phyloP scores from a whole-genome alignment of 345 rosid species.

The Camelina hispida region DNA sequence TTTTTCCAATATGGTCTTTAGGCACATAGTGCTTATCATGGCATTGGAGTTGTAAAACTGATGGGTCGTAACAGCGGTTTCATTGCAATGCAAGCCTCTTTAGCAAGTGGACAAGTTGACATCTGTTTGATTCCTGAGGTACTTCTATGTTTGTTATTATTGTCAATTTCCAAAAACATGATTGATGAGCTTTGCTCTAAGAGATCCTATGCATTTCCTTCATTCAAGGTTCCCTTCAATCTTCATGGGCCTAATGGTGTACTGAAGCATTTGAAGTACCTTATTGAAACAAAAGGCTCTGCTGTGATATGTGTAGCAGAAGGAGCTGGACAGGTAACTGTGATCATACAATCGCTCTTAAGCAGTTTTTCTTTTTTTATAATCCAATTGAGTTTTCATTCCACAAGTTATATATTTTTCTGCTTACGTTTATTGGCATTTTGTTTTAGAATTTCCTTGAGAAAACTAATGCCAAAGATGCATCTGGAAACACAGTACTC shows the following conservation, averaged over 20 bases:
- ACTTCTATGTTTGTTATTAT: slow-evolving; percentile 9
- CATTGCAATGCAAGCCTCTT: slow-evolving; percentile 97
- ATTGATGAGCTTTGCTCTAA: slow-evolving; percentile 9
- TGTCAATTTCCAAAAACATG: neutral
- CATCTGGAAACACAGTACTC: slow-evolving; percentile 86
- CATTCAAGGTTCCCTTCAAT: slow-evolving; percentile 73
- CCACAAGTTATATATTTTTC: neutral
- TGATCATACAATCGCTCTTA: neutral
- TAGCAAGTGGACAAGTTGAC: slow-evolving; percentile 98
- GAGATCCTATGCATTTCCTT: slow-evolving; percentile 21
- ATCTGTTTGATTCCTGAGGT: slow-evolving; percentile 99
- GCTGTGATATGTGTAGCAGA: slow-evolving; percentile 98
- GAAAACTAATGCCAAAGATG: slow-evolving; percentile 93
- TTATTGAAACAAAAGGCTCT: slow-evolving; percentile 93
- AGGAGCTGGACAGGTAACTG: slow-evolving; percentile 96
- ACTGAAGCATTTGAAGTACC: slow-evolving; percentile 81
- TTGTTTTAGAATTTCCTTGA: slow-evolving; percentile 69
- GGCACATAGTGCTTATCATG: slow-evolving; percentile 99
- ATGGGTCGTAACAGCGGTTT: slow-evolving; percentile 99
- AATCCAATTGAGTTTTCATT: neutral
- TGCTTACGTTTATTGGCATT: neutral
- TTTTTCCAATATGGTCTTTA: slow-evolving; percentile 33
- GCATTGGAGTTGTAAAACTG: slow-evolving; percentile 90
- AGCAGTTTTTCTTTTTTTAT: too few relatives aligned
- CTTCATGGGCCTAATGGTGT: slow-evolving; percentile 94